These are phyloP conservation scores for Trichoderma semiorbis DNA, from an alignment of 2,329 filamentous ascomycete species.

Conservation along the genomic window DNA sequence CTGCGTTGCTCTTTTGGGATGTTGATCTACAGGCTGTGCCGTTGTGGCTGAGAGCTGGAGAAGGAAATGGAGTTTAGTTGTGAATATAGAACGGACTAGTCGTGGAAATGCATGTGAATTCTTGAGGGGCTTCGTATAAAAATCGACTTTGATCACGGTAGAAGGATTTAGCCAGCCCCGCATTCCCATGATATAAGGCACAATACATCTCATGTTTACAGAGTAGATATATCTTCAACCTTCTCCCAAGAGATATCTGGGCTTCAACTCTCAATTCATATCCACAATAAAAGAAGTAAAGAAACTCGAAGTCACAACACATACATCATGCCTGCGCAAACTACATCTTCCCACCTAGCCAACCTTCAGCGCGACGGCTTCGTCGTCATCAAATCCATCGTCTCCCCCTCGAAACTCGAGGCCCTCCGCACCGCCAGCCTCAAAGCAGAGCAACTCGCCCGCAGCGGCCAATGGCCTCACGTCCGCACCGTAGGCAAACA, in stretches of 20 bases:
- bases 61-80: neutral
- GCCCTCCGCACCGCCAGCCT: conserved; percentile 58
- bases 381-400: conserved; percentile 65
- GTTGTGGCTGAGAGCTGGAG: neutral
- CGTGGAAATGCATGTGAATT: neutral
- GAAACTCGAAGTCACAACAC: neutral
- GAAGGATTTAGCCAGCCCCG: neutral
- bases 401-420: conserved; percentile 54
- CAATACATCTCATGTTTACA: neutral
- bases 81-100: neutral
- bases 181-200: neutral
- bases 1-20: neutral
- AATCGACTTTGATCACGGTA: neutral
- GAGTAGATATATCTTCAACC: neutral
- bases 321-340: conserved; percentile 22
- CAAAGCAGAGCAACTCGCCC: conserved; percentile 57
- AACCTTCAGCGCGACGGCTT: conserved; percentile 70
- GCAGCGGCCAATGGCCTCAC: conserved; percentile 72
- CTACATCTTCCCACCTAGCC: conserved; percentile 27
- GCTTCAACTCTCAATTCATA: neutral
- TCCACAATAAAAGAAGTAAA: neutral
- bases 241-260: neutral
- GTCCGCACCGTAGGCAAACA: conserved; percentile 84
- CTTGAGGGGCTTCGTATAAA: neutral
- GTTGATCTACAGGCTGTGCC: neutral